phyloP scores from a whole-genome alignment of 352 stramenopile genomes.

The Globisporangium orthogonon region DNA sequence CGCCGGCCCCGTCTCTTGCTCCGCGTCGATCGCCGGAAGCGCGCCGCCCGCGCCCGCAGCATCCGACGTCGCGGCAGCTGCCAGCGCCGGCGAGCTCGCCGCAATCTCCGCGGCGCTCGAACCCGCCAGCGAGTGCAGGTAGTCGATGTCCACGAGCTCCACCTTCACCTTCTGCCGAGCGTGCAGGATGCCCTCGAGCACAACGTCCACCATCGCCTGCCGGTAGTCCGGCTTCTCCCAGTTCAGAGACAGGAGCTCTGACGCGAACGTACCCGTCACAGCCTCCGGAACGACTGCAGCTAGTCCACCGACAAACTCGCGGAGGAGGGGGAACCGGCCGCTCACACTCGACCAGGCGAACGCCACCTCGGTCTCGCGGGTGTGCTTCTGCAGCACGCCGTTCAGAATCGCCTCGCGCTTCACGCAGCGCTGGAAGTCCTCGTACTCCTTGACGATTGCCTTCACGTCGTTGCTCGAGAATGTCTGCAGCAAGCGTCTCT shows the following conservation, averaged over 20 bases:
- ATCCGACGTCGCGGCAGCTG: neutral
- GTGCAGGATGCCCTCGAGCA: slow-evolving; percentile 59
- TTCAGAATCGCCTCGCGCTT: slow-evolving; percentile 42
- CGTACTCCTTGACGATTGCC: slow-evolving; percentile 37
- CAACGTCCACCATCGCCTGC: slow-evolving; percentile 52
- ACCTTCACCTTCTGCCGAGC: slow-evolving; percentile 60
- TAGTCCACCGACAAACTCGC: slow-evolving; percentile 51
- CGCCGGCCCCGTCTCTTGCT: too few species aligned
- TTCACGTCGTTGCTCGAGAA: slow-evolving; percentile 37
- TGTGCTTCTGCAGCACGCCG: slow-evolving; percentile 49
- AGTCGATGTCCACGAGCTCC: slow-evolving; percentile 51
- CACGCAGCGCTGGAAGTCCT: slow-evolving; percentile 37
- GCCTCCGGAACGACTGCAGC: slow-evolving; percentile 36
- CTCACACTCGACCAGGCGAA: slow-evolving; percentile 61
- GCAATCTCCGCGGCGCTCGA: neutral
- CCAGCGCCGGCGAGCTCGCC: neutral
- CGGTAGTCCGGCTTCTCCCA: slow-evolving; percentile 66
- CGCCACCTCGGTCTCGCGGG: slow-evolving; percentile 45
- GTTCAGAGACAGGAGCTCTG: slow-evolving; percentile 38
- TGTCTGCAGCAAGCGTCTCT: slow-evolving; percentile 33
- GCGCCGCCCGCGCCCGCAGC: too few species aligned
- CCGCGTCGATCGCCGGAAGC: too few species aligned
- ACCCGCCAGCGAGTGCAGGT: slow-evolving; percentile 1
- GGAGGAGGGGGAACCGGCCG: slow-evolving; percentile 37
- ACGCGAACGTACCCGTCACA: slow-evolving; percentile 21